These are phyloP conservation scores for Exophiala xenobiotica DNA, from an alignment of 2,329 filamentous ascomycete genomes.

Conservation along the genomic window DNA sequence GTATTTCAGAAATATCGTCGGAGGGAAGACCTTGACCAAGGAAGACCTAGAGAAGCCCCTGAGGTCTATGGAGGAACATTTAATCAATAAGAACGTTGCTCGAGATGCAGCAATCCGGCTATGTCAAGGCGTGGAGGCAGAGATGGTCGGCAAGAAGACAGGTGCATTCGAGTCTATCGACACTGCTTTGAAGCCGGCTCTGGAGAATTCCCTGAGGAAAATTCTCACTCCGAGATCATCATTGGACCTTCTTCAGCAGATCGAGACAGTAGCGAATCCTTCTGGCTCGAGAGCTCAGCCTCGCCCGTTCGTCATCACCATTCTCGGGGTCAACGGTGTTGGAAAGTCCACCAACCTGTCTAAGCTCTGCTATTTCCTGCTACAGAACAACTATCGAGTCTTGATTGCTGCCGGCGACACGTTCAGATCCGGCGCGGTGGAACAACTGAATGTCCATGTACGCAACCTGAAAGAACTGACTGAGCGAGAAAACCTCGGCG, in stretches of 20 bases:
- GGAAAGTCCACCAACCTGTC: constrained; percentile 97
- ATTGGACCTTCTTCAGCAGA: constrained; percentile 89
- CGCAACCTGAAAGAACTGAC: constrained; percentile 88
- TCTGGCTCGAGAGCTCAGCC: constrained; percentile 61
- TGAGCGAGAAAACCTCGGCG: constrained; percentile 72
- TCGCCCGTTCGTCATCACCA: constrained; percentile 94
- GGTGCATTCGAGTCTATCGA: constrained; percentile 88
- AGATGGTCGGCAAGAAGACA: constrained; percentile 87
- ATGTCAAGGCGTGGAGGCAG: constrained; percentile 86
- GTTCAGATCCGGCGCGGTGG: constrained; percentile 93
- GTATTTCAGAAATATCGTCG: constrained; percentile 90
- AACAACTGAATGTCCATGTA: constrained; percentile 94
- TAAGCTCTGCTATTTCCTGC: constrained; percentile 96
- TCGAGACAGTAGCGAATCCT: constrained; percentile 72
- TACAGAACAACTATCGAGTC: constrained; percentile 96
- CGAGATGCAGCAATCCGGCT: constrained; percentile 88
- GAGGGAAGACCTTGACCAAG: constrained; percentile 87
- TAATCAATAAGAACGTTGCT: constrained; percentile 93
- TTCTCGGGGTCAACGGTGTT: constrained; percentile 96
- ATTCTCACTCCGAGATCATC: constrained; percentile 96
- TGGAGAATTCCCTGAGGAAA: constrained; percentile 88
- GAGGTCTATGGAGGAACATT: constrained; percentile 92
- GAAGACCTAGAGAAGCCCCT: constrained; percentile 88
- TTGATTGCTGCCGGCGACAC: constrained; percentile 94
- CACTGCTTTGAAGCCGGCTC: constrained; percentile 76